Base-by-base conservation (phyloP, 257 asterid species). In the Paraleonurus japonicus region DNA sequence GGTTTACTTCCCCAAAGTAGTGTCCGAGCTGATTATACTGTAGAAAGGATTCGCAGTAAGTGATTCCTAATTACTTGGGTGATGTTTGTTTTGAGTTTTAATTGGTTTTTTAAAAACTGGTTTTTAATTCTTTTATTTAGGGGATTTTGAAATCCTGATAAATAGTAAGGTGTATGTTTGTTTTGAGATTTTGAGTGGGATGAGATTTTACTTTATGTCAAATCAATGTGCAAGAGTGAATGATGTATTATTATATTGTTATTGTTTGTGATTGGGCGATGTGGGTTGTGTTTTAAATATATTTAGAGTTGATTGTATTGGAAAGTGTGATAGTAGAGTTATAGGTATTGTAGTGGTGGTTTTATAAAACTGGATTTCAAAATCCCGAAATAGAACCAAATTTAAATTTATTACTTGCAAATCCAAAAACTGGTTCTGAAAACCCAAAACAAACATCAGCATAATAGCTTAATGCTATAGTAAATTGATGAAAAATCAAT, bases 1-100 rank as follows among this genome's bases (percentile, higher is more conserved):
- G 99, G 97, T 71, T 74, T 94, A 82, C 96, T 94, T 67, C 95
- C 96, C 47, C 94, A 86, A 61, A 87, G 94, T 61, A 81, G 90
- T 65, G 81, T 88, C 57, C 90, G 80, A 43, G 93, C 97, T 75
- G 92, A 88, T 77, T 85, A 87, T 74, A 84, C 96, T 12, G 97
- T 89, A 45, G 85, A 80, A 72, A 91, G 96, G 79, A 84, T 94
- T 73, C 87, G 88, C 23, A 86, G 99, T 94, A 83, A 75, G 81
- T 74, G 63, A 68, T 55, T 47, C 66, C 48, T 55, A 8, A 30
- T 69, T 72, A 45, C 43, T 65, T 43, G 11, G 17, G 5, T n/a
- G 4, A 50, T 17, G 57, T 8, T 50, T 4, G 17, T 9, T 43
- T 13, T 43, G 19, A 19, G 7, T 10, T 37, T 28, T 28, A 28